Evolutionary conservation across 805 yeast genomes (phyloP).

Genomic region (Teunomyces aglyptinius): DNA sequence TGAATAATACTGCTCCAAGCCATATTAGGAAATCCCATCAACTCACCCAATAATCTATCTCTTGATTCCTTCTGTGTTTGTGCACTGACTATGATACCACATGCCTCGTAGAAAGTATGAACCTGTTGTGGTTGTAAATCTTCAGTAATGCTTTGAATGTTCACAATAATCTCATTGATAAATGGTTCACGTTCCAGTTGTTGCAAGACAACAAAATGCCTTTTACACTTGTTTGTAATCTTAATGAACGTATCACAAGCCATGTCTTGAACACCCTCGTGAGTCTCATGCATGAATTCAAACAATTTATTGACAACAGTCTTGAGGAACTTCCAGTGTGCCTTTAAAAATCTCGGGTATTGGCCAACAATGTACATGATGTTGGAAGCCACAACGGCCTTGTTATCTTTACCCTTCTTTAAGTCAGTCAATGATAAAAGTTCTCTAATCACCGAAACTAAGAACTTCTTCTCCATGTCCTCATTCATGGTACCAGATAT

Average conservation of each 20-base stretch:
- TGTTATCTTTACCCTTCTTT: conserved; percentile 96
- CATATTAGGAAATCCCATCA: conserved; percentile 89
- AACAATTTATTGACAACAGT: conserved; percentile 94
- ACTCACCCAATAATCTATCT: conserved; percentile 67
- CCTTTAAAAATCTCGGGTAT: conserved; percentile 94
- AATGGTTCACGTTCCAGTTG: conserved; percentile 85
- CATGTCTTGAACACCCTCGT: conserved; percentile 99
- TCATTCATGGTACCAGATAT: conserved; percentile 98
- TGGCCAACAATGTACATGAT: conserved; percentile 99
- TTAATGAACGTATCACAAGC: conserved; percentile 99
- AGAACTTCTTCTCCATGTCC: conserved; percentile 91
- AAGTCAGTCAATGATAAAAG: conserved; percentile 87
- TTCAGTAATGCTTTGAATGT: conserved; percentile 80
- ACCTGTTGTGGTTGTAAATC: conserved; percentile 97
- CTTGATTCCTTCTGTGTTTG: conserved; percentile 70
- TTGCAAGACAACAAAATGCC: conserved; percentile 89
- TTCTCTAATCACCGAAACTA: conserved; percentile 91
- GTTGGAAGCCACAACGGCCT: conserved; percentile 99
- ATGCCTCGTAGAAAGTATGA: conserved; percentile 96
- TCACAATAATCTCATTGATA: conserved; percentile 81
- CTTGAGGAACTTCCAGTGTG: conserved; percentile 96
- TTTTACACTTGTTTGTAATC: conserved; percentile 91
- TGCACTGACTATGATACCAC: conserved; percentile 90
- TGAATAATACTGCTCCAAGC: conserved; percentile 92
- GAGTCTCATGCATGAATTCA: conserved; percentile 99